Base-by-base conservation (phyloP, 129 eudicot species). In the Scalesia atractyloides region DNA sequence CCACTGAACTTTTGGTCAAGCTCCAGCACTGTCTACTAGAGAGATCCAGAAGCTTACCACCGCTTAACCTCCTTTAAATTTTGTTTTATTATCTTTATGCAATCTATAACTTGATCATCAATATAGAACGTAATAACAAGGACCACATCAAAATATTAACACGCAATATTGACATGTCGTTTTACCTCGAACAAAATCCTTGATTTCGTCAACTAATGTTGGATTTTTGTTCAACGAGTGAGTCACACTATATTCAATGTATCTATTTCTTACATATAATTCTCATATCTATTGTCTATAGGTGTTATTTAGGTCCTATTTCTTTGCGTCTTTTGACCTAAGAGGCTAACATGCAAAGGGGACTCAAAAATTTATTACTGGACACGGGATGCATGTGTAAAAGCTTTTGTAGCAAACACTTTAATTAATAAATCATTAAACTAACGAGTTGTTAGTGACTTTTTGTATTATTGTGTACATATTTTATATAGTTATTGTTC, bases 281-380 rank as follows among this genome's bases (percentile, higher is more conserved):
- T 18, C 60, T 17, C 13, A 0, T 57, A 57, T 10, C 3, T 11
- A 24, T 58, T 4, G 37, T 22, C n/a, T 5, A 3, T 1, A 24
- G 13, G 17, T 24, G 64, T 12, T 11, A 39, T 24, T 11, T 22
- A 12, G 37, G 7, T 56, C 16, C 7, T 22, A 24, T 12, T 53
- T 17, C 34, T 44, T 26, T 39, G 72, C 37, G 51, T n/a, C 67
- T 75, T 66, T 75, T 66, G 73, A 57, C 73, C 79, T 75, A n/a
- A n/a, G n/a, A n/a, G n/a, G n/a, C n/a, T n/a, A 66, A 75, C 73
- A 75, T 41, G 36, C 66, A 51, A 63, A 49, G 39, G 41, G 64
- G 16, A 36, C 24, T 16, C 50, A 18, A 49, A 74, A 0, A 34
- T 53, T 41, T 66, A 75, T 53, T 66, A 66, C 54, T 54, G 73